These are phyloP conservation scores for Pythium brachiatum DNA, from an alignment of 352 stramenopile genomes.

Conservation along the genomic window DNA sequence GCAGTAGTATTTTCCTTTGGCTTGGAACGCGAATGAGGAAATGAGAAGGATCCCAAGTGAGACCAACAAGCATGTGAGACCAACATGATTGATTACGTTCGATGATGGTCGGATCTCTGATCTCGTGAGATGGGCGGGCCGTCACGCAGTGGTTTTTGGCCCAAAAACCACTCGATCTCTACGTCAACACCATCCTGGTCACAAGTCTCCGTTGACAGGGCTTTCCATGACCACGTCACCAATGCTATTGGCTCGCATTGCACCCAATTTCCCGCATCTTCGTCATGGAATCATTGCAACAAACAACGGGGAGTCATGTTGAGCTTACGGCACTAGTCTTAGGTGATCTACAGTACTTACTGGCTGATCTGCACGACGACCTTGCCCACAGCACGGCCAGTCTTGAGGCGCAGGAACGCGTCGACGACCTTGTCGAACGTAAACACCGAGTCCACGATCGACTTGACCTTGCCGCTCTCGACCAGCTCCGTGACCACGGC, in stretches of 20 bases:
- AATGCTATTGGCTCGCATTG: neutral
- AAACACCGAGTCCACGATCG: conserved; percentile 38
- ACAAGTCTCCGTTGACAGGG: neutral
- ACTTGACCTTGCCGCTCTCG: conserved; percentile 31
- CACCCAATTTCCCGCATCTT: neutral
- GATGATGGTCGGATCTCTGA: too few species aligned
- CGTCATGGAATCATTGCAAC: conserved; percentile 6
- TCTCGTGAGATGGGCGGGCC: neutral
- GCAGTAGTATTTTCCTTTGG: too few species aligned
- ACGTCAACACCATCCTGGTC: neutral
- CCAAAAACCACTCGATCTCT: neutral
- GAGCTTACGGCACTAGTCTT: too few species aligned
- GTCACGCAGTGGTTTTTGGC: neutral
- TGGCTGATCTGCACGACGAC: conserved; percentile 20
- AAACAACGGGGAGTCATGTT: too few species aligned
- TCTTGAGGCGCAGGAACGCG: conserved; percentile 47
- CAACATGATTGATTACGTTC: too few species aligned
- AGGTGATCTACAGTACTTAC: neutral
- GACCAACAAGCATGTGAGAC: too few species aligned
- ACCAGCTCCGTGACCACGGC: conserved; percentile 39
- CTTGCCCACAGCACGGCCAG: conserved; percentile 38
- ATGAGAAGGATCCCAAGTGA: too few species aligned
- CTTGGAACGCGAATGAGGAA: too few species aligned
- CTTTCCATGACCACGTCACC: too few species aligned
- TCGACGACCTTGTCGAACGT: conserved; percentile 41